Base-by-base conservation (phyloP, 371 early-diverging fungal genomes). In the Apophysomyces sp. region DNA sequence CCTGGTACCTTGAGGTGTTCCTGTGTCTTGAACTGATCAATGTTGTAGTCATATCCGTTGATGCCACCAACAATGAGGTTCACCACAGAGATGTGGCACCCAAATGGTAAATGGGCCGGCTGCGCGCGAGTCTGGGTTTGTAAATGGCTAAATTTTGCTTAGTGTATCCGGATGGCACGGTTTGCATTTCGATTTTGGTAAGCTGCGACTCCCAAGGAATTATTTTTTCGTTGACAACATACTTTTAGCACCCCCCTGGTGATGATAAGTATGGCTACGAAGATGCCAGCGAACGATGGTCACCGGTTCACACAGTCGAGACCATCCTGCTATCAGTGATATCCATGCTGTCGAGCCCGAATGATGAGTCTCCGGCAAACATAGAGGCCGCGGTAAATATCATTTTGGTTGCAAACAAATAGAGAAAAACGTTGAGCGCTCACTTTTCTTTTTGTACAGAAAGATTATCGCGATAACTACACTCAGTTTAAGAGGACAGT, bases 211-310 rank as follows among this genome's bases (percentile, higher is more conserved):
- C 31, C 69, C 55, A 49, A 55, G 55, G n/a, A 12, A 16, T 24
- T 2, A 15, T 52, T 11, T 5, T 37, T 3, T 26, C 12, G 29
- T 44, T 54, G 24, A 57, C 0, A 3, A 7, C 5, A 26, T 30
- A 15, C 27, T 9, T 29, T 32, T 58, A 86, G 87, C 89, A 83
- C 72, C 90, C 86, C 57, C 89, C 85, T 61, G 89, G 84, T 67
- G 92, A 92, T 62, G 98, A 97, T 76, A 89, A 88, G 71, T 97
- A 86, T 68, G 98, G 96, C 15, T 96, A 97, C 66, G 98, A 97
- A 68, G 71, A 87, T 40, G 90, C 94, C 7, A 82, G 77, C 30
- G 98, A 97, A 69, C 82, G 98, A 51, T 98, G 98, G 98, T 80
- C 91, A 52, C 98, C 98, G 11, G 92, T 96, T 8, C 90, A 95